These are phyloP conservation scores for Yamadazyma diospyri DNA, from an alignment of 1,139 yeast species.

Conservation along the genomic window DNA sequence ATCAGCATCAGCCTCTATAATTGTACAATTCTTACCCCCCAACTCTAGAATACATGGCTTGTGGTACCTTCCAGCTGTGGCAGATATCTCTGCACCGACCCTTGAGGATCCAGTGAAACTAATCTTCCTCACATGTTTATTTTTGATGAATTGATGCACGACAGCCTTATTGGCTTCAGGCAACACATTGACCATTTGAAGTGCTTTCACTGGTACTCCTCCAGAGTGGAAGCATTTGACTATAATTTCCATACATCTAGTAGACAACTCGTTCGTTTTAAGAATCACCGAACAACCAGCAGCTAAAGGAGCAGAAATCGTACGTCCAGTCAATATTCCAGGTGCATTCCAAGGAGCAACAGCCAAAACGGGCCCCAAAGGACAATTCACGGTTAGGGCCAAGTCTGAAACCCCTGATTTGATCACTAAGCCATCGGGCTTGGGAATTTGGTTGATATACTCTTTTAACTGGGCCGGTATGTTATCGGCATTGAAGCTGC, in stretches of 20 bases:
- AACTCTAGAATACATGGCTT: constrained; percentile 40
- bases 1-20: constrained; percentile 33
- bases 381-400: constrained; percentile 31
- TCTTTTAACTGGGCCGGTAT: constrained; percentile 22
- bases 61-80: constrained; percentile 28
- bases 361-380: constrained; percentile 44
- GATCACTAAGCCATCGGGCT: constrained; percentile 23
- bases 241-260: constrained; percentile 25
- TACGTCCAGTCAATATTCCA: constrained; percentile 33
- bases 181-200: constrained; percentile 33
- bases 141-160: constrained; percentile 24
- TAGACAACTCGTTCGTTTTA: constrained; percentile 38
- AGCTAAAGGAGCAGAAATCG: constrained; percentile 41
- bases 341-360: constrained; percentile 52
- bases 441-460: constrained; percentile 19
- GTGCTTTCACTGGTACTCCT: constrained; percentile 33
- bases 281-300: constrained; percentile 51
- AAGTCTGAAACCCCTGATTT: constrained; percentile 20
- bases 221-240: constrained; percentile 33
- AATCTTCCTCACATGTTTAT: constrained; percentile 27
- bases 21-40: constrained; percentile 41
- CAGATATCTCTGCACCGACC: constrained; percentile 33
- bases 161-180: constrained; percentile 23
- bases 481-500: constrained; percentile 30
- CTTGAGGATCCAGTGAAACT: constrained; percentile 45